Conservation (phyloP, 1,284 basidiomycete species). For the Flammula alnicola region DNA sequence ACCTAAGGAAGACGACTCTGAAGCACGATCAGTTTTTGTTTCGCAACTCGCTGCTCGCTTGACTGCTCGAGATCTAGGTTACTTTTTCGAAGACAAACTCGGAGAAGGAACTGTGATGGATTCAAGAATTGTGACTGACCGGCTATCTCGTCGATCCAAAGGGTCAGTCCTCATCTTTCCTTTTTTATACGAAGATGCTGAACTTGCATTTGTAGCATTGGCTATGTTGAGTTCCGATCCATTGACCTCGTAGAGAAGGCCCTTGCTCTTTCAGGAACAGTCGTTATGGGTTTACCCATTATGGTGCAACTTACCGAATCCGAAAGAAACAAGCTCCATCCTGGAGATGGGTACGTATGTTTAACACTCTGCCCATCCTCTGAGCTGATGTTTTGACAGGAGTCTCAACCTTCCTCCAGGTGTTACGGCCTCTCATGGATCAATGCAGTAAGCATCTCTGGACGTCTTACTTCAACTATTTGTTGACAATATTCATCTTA, state of each 20-base stretch:
- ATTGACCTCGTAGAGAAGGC: conserved; percentile 93
- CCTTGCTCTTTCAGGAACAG: conserved; percentile 86
- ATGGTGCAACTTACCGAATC: conserved; percentile 96
- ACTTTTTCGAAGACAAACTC: conserved; percentile 98
- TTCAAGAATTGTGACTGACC: conserved; percentile 93
- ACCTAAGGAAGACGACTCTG: conserved; percentile 86
- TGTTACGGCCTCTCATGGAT: conserved; percentile 73
- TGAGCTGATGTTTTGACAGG: conserved; percentile 37
- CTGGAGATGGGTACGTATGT: conserved; percentile 73
- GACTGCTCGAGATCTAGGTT: conserved; percentile 93
- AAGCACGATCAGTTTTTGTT: conserved; percentile 97
- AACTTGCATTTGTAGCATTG: conserved; percentile 57
- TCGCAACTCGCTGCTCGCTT: conserved; percentile 96
- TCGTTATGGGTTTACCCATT: conserved; percentile 98
- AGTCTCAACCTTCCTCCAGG: conserved; percentile 81
- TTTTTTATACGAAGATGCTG: background rate
- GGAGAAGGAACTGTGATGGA: conserved; percentile 93
- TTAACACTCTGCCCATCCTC: conserved; percentile 13
- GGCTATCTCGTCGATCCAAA: conserved; percentile 91
- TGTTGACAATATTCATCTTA: conserved; percentile 9
- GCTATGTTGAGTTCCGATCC: conserved; percentile 94
- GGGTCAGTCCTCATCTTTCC: conserved; percentile 68
- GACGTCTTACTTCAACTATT: conserved; percentile 9
- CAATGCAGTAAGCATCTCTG: conserved; percentile 66
- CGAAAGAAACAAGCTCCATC: conserved; percentile 89